Percentiles rank a stretch among this genome's conserved stretches.
phyloP scores from a whole-genome alignment of 192 early-diverging fungal genomes.

The Umbelopsis ramanniana region DNA sequence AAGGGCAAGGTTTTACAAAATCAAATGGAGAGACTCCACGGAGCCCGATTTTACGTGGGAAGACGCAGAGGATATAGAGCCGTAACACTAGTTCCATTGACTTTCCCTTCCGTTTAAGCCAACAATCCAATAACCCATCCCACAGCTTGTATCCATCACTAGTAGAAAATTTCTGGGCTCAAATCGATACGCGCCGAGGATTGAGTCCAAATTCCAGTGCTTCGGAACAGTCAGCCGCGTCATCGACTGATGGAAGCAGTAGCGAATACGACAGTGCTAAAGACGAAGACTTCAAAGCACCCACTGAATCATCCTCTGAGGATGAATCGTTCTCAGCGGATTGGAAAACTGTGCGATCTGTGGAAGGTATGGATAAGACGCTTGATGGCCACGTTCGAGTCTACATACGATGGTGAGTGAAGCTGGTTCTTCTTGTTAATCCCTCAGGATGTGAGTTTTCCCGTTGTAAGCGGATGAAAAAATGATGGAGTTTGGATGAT shows the following conservation, averaged over 20 bases:
- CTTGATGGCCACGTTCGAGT: constrained; percentile 2
- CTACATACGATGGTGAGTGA: constrained; percentile 10
- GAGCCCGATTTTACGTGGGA: not conserved
- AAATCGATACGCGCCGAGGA: not conserved
- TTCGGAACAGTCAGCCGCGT: not conserved
- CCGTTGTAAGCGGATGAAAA: not conserved
- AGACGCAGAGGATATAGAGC: constrained; percentile 14
- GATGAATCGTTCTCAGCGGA: not conserved
- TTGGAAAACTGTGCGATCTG: not conserved
- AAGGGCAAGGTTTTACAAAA: not conserved
- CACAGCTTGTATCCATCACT: constrained; percentile 4
- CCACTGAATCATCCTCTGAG: not conserved
- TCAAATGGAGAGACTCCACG: not conserved
- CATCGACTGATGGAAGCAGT: not conserved
- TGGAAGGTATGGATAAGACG: constrained; percentile 18
- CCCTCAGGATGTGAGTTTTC: not conserved
- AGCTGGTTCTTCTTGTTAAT: not conserved
- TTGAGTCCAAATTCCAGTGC: too few relatives aligned
- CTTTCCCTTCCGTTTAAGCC: not conserved
- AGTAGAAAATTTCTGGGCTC: not conserved
- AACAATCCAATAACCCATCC: not conserved
- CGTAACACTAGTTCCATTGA: not conserved
- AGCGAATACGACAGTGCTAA: not conserved
- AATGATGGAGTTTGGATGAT: not conserved
- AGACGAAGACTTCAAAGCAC: not conserved